Evolutionary conservation across 139 green algal species (phyloP).

Genomic region (Chlorella sp.): DNA sequence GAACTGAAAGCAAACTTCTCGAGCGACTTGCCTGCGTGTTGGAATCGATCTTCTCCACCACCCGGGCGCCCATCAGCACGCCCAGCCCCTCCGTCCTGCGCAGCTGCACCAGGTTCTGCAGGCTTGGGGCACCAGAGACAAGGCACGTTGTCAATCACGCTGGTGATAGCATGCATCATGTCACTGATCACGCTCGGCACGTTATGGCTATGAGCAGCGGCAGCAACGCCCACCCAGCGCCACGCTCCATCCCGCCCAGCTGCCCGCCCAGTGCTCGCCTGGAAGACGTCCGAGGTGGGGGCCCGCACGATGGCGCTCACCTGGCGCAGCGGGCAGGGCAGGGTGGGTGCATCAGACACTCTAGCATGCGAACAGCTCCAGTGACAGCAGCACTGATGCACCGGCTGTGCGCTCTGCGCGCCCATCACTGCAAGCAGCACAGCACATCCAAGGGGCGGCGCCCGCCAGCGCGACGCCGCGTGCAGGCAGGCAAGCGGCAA

Average conservation of each 20-base stretch:
- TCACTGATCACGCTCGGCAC: too few species aligned
- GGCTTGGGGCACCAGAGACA: background rate
- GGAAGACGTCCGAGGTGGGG: conserved; percentile 38
- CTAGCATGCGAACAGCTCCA: too few species aligned
- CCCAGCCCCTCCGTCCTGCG: conserved; percentile 37
- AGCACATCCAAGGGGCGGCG: too few species aligned
- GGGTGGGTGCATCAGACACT: too few species aligned
- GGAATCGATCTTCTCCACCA: conserved; percentile 31
- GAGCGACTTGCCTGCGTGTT: conserved; percentile 20
- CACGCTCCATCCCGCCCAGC: too few species aligned
- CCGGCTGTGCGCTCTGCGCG: too few species aligned
- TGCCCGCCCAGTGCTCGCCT: background rate
- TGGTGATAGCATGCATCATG: too few species aligned
- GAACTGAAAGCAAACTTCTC: too few species aligned
- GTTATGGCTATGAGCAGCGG: too few species aligned
- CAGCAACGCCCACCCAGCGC: too few species aligned
- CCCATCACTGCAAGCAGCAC: background rate
- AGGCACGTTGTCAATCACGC: too few species aligned
- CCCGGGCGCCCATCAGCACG: conserved; percentile 31
- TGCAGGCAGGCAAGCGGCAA: background rate
- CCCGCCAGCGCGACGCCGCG: background rate
- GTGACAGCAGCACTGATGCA: too few species aligned
- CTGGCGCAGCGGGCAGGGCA: background rate
- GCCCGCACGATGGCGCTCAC: conserved; percentile 46
- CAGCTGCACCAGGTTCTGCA: conserved; percentile 27